Conservation (phyloP, 176 grass and related monocot genomes). For the Saccharum officinarum region DNA sequence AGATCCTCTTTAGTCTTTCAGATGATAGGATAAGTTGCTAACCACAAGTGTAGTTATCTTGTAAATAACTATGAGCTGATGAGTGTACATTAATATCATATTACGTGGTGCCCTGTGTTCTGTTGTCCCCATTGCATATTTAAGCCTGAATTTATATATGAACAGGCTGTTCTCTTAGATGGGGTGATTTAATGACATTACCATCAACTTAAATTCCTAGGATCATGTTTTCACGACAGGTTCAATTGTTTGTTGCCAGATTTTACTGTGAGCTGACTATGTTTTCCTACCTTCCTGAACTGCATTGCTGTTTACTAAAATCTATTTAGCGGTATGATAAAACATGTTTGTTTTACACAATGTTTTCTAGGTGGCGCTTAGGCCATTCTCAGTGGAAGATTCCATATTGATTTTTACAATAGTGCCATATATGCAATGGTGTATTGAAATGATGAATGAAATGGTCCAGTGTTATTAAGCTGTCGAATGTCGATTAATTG, state of each 20-base stretch:
- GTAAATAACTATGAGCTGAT: background rate
- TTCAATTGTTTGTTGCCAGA: background rate
- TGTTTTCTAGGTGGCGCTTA: background rate
- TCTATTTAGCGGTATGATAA: background rate
- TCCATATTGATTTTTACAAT: background rate
- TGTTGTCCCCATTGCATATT: background rate
- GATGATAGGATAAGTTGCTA: background rate
- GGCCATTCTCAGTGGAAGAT: background rate
- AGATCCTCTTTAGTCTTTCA: background rate
- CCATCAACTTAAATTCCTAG: background rate
- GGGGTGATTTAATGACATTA: background rate
- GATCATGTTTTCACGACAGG: background rate
- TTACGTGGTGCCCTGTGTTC: background rate
- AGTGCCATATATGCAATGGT: background rate
- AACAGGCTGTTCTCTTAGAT: background rate
- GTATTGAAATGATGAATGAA: background rate
- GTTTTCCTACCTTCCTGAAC: background rate
- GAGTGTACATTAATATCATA: too few relatives aligned
- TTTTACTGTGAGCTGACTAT: background rate
- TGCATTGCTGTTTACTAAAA: background rate
- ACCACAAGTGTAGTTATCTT: background rate
- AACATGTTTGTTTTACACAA: background rate
- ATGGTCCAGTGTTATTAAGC: background rate
- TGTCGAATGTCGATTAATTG: background rate
- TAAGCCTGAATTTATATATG: background rate